Evolutionary conservation across 2,329 filamentous ascomycete genomes (phyloP).

Genomic region (Neofusicoccum sp.): DNA sequence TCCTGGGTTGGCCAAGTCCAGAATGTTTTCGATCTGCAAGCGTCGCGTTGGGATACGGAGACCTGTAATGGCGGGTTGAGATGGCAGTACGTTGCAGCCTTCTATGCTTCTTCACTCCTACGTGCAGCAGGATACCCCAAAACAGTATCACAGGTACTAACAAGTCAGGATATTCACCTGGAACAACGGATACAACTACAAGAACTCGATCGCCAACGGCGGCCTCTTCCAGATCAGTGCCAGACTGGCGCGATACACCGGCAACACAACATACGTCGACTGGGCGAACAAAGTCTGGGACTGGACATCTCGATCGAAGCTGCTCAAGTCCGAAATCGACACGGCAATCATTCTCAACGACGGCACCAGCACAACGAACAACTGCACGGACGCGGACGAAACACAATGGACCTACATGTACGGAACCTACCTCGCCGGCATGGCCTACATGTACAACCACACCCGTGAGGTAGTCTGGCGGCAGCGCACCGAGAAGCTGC

Average conservation of each 20-base stretch:
- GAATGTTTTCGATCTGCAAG: conserved; percentile 42
- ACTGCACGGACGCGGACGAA: conserved; percentile 33
- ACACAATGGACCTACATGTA: conserved; percentile 42
- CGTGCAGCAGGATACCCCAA: too few species aligned
- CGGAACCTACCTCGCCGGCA: conserved; percentile 37
- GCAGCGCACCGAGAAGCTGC: conserved; percentile 43
- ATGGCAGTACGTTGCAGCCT: conserved; percentile 30
- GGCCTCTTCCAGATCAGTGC: conserved; percentile 42
- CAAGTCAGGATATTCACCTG: conserved; percentile 66
- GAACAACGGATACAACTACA: conserved; percentile 40
- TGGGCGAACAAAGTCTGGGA: conserved; percentile 40
- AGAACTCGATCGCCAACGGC: conserved; percentile 42
- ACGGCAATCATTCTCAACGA: conserved; percentile 30
- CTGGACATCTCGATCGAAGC: conserved; percentile 38
- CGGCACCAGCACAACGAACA: conserved; percentile 24
- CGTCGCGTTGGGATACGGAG: conserved; percentile 33
- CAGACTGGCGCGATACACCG: conserved; percentile 39
- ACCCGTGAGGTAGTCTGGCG: conserved; percentile 43
- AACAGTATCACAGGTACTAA: conserved; percentile 63
- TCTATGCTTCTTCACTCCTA: background rate
- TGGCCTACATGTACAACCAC: conserved; percentile 42
- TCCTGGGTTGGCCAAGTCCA: conserved; percentile 48
- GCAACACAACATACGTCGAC: conserved; percentile 38
- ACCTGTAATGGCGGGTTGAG: conserved; percentile 38
- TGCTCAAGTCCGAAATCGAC: conserved; percentile 28